Base-by-base conservation (phyloP, 805 yeast genomes). In the Wickerhamomyces canadensis region DNA sequence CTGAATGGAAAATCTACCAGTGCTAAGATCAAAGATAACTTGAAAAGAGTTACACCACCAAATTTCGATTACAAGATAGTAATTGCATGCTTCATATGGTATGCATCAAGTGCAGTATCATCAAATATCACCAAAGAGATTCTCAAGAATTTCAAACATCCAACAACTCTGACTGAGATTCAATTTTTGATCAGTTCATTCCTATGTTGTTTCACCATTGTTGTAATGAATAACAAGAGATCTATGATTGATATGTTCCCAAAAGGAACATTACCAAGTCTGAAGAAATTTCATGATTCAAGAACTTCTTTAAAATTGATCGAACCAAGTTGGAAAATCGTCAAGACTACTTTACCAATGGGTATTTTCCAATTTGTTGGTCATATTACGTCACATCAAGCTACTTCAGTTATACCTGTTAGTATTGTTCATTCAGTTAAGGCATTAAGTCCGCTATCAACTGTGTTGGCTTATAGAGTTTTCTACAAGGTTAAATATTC, bases 361-460 rank as follows among this genome's bases (percentile, higher is more conserved):
- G 98, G 97, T 7, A 66, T 80, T 43, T 93, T 91, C 64, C 98
- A 91, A 65, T 84, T 91, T 48, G 67, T 81, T 16, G 98, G 98
- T 16, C 98, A 91, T 60, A 78, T 89, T 44, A 76, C 94, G 12
- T 77, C 94, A 7, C 96, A 89, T 57, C 84, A 84, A 55, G 91
- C 98, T n/a, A 88, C 96, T 3, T 74, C 89, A 2, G 60, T 84
- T 43, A 85, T 93, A 35, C 96, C 96, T 0, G 96, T 93, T n/a
- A 84, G 96, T 5, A 64, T 89, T 46, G 97, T 93, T 16, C 97
- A 91, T 59, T 88, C 97, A 8, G 80, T 91, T 49, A 93, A 93
- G 64, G 93, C 96, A 2, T 66, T 91, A 27, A 81, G 95, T 23
- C 98, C 98, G 3, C 67, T 91, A 19, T 75, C 86, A 34, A 91